Evolutionary conservation across 345 rosid species (phyloP), one percentile per base, ranked within the genome.

Genomic region (Citrus australasica): DNA sequence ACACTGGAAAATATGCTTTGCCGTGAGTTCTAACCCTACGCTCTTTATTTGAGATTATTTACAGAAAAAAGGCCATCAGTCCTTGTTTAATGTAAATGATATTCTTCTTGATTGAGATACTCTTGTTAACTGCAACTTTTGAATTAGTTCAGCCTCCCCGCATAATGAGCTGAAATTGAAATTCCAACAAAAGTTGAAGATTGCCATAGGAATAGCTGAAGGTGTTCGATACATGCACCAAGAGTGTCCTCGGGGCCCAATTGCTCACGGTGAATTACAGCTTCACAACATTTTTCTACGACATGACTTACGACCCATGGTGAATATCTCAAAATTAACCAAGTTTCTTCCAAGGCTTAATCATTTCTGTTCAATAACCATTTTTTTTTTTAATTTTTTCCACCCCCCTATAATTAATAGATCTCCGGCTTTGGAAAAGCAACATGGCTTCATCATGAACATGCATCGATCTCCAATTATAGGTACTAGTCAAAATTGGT

Each of bases 171-270:
- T 67, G 65, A 62, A 74, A n/a, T 51, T 84, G 71, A 75, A 40
- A 76, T 86, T 86, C 55, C 38, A 76, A 46, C 81, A 77, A 14
- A 82, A 75, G 55, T 11, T 86, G 79, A 80, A 80, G 70, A 84
- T 86, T 24, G 89, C 87, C 46, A 37, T 75, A 51, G 81, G 73
- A 25, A 82, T 73, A 38, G 86, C 86, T 51, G 71, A 78, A 24
- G 89, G 70, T 2, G 27, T 84, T 58, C 82, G 85, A 58, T 86
- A 84, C 38, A 80, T 86, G 89, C 89, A 86, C 46, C 81, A 78
- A 76, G 85, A 84, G 67, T 84, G 84, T 75, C 82, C 81, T 19
- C 73, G 68, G 48, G 83, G 87, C 71, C 85, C 85, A 16, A 27
- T 84, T 61, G 73, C 73, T 32, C 87, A 86, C 13, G 82, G 87